phyloP scores from a whole-genome alignment of 23 red algal genomes.

The Gracilariopsis chorda region DNA sequence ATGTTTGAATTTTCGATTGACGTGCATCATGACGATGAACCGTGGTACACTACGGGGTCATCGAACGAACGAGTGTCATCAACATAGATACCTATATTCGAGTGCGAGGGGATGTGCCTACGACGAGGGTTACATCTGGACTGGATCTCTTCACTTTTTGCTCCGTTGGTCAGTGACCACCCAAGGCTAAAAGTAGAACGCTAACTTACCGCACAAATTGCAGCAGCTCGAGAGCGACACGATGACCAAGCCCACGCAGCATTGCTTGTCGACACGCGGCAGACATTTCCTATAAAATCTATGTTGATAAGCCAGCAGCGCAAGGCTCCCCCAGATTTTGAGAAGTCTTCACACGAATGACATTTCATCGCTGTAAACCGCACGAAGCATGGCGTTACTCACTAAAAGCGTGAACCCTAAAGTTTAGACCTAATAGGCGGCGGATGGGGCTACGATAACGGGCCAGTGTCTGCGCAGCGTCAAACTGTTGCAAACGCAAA shows the following conservation, averaged over 20 bases:
- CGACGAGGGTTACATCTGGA: background rate
- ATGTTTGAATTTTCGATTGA: background rate
- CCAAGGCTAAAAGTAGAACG: background rate
- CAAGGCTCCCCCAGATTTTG: background rate
- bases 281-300: too few relatives aligned
- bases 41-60: too few relatives aligned
- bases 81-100: background rate
- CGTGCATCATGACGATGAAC: slow-evolving; percentile 5
- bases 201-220: background rate
- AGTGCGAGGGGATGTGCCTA: background rate
- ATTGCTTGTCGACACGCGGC: background rate
- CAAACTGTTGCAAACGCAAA: background rate
- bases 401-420: background rate
- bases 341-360: background rate
- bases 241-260: background rate
- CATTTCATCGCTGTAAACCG: slow-evolving; percentile 13
- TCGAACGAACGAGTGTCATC: too few relatives aligned
- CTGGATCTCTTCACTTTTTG: background rate
- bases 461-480: too few relatives aligned
- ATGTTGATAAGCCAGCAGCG: background rate
- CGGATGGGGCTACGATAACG: too few relatives aligned
- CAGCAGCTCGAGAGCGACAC: background rate
- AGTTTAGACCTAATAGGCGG: too few relatives aligned
- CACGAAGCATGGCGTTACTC: background rate
- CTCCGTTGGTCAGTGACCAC: background rate